Evolutionary conservation across 331 rosid genomes (phyloP).

Genomic region (Prunus yedoensis): DNA sequence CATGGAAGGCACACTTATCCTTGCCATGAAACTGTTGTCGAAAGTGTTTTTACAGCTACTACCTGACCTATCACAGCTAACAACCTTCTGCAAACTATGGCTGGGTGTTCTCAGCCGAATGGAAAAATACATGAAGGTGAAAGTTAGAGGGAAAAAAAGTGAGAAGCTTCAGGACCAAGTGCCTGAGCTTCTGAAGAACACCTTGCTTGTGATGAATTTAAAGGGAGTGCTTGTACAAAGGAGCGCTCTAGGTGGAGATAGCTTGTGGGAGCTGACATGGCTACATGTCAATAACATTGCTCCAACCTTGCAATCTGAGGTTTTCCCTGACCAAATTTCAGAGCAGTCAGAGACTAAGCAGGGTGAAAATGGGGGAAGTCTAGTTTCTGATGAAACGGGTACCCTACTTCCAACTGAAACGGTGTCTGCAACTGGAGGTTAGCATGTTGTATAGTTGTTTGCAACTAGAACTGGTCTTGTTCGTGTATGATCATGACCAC

Average conservation of each 20-base stretch:
- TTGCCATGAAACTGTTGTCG: slow-evolving; percentile 77
- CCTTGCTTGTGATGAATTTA: slow-evolving; percentile 76
- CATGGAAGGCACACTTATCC: slow-evolving; percentile 89
- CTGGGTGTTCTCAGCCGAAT: slow-evolving; percentile 69
- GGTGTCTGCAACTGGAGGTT: slow-evolving; percentile 41
- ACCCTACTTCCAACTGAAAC: slow-evolving; percentile 42
- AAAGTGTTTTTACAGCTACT: slow-evolving; percentile 74
- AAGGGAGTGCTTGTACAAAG: slow-evolving; percentile 54
- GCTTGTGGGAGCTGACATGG: slow-evolving; percentile 96
- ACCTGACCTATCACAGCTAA: slow-evolving; percentile 57
- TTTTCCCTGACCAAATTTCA: slow-evolving; percentile 67
- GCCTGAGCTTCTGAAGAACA: slow-evolving; percentile 86
- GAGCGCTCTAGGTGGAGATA: slow-evolving; percentile 65
- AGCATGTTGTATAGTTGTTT: slow-evolving; percentile 28
- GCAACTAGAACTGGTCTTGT: slow-evolving; percentile 18
- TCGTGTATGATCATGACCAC: slow-evolving; percentile 11
- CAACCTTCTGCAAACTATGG: slow-evolving; percentile 87
- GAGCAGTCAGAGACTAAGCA: slow-evolving; percentile 42
- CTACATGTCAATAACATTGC: slow-evolving; percentile 65
- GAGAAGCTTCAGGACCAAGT: slow-evolving; percentile 88
- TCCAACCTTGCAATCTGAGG: slow-evolving; percentile 72
- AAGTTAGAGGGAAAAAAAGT: slow-evolving; percentile 70
- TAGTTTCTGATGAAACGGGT: slow-evolving; percentile 43
- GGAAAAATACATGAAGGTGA: slow-evolving; percentile 70
- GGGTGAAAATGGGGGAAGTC: slow-evolving; percentile 43